A percentile compares a stretch with the other conserved stretches of the same genome.
Evolutionary conservation across 495 filamentous ascomycete genomes (phyloP).

Genomic region (Tuber melanosporum): DNA sequence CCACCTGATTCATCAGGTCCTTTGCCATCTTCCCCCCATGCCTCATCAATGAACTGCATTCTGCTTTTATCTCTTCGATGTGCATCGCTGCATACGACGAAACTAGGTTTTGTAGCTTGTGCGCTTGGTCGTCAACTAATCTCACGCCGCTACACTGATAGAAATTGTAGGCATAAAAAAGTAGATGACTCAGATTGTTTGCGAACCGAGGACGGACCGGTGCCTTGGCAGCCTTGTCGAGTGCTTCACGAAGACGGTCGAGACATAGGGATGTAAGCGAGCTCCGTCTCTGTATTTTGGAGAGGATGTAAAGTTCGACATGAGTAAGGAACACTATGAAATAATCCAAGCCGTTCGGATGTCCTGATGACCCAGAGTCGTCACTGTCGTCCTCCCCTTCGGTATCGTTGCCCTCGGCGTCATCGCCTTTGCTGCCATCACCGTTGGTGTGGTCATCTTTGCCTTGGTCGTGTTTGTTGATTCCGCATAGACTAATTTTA

Average conservation of each 20-base stretch:
- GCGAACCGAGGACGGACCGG: background rate
- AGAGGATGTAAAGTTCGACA: background rate
- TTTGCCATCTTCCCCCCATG: background rate
- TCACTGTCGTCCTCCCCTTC: background rate
- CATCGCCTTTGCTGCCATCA: background rate
- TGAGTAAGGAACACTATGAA: background rate
- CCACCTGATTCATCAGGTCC: background rate
- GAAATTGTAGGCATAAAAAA: background rate
- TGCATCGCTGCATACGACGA: background rate
- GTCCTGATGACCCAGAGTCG: background rate
- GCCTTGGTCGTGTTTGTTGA: too few relatives aligned
- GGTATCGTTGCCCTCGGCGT: background rate
- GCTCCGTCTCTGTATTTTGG: background rate
- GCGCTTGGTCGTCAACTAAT: background rate
- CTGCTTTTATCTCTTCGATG: background rate
- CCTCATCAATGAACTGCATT: background rate
- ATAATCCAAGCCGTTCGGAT: background rate
- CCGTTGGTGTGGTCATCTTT: too few relatives aligned
- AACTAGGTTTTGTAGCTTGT: background rate
- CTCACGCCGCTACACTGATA: background rate
- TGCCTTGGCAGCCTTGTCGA: background rate
- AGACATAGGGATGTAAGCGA: background rate
- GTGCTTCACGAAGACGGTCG: background rate
- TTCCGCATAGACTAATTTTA: too few relatives aligned
- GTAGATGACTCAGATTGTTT: background rate